Conservation (phyloP, 257 asterid genomes). For the Orobanche coerulescens region DNA sequence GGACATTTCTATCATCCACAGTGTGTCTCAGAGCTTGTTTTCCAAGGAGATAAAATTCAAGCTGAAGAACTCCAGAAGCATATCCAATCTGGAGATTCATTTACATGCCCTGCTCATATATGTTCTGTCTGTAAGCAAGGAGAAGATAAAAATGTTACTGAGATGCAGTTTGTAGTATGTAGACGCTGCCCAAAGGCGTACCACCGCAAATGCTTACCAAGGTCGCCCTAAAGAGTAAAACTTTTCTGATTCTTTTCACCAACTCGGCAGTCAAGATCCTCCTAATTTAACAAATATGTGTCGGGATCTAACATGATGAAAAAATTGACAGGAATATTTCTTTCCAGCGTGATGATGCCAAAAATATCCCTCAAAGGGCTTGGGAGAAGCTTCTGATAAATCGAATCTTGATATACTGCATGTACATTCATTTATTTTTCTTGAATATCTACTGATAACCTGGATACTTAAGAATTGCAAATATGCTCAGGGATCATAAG, state of each 20-base stretch:
- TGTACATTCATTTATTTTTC: conserved; percentile 33
- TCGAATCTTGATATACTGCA: conserved; percentile 65
- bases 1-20: too few relatives aligned
- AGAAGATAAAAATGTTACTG: conserved; percentile 43
- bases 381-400: conserved; percentile 54
- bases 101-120: conserved; percentile 67
- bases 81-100: conserved; percentile 53
- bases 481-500: conserved; percentile 49
- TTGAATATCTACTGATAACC: conserved; percentile 6
- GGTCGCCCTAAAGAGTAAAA: conserved; percentile 31
- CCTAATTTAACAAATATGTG: not conserved
- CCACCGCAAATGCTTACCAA: conserved; percentile 72
- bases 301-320: conserved; percentile 18
- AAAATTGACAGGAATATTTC: conserved; percentile 34
- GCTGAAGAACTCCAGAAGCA: too few relatives aligned
- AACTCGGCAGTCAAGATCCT: conserved; percentile 7
- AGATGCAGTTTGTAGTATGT: conserved; percentile 61
- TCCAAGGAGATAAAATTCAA: too few relatives aligned
- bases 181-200: conserved; percentile 74
- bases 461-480: conserved; percentile 3
- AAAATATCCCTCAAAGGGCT: conserved; percentile 39
- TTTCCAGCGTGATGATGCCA: conserved; percentile 31
- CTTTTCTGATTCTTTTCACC: conserved; percentile 7
- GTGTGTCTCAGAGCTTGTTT: too few relatives aligned
- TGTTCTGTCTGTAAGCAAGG: conserved; percentile 47